Evolutionary conservation across 2,329 filamentous ascomycete genomes (phyloP).

Genomic region (Penicillium sp.): DNA sequence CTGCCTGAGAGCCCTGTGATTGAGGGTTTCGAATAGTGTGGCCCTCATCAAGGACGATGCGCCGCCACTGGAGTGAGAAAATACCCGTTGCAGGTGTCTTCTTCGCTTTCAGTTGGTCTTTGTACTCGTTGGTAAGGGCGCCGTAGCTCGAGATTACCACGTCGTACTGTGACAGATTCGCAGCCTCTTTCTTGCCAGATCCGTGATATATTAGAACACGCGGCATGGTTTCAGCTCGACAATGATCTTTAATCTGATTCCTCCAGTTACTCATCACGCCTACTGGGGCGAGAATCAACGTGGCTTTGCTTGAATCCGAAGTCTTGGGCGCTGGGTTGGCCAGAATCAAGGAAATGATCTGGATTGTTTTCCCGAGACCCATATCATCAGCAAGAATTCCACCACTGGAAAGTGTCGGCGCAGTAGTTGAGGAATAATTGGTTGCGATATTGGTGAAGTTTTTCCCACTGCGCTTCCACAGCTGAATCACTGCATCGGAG

Average conservation of each 20-base stretch:
- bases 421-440: slow-evolving; percentile 59
- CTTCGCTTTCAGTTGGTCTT: slow-evolving; percentile 42
- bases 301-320: slow-evolving; percentile 56
- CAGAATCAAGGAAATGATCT: slow-evolving; percentile 78
- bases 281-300: slow-evolving; percentile 78
- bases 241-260: slow-evolving; percentile 73
- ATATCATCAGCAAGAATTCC: slow-evolving; percentile 91
- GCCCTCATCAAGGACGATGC: slow-evolving; percentile 80
- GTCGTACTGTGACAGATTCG: slow-evolving; percentile 65
- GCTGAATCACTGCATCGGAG: slow-evolving; percentile 66
- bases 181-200: slow-evolving; percentile 55
- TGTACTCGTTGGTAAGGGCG: slow-evolving; percentile 67
- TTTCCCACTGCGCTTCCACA: slow-evolving; percentile 66
- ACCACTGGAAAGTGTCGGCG: slow-evolving; percentile 70
- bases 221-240: slow-evolving; percentile 62
- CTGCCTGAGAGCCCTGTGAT: slow-evolving; percentile 71
- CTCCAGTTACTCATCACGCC: slow-evolving; percentile 91
- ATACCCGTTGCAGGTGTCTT: slow-evolving; percentile 52
- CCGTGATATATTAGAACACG: slow-evolving; percentile 76
- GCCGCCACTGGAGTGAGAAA: slow-evolving; percentile 70
- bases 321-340: slow-evolving; percentile 49
- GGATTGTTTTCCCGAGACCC: slow-evolving; percentile 87
- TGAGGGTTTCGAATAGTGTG: slow-evolving; percentile 77
- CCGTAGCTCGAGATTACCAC: slow-evolving; percentile 85
- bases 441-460: slow-evolving; percentile 69